These are phyloP conservation scores for Metschnikowia proteae DNA, from an alignment of 805 yeast genomes.

Conservation along the genomic window DNA sequence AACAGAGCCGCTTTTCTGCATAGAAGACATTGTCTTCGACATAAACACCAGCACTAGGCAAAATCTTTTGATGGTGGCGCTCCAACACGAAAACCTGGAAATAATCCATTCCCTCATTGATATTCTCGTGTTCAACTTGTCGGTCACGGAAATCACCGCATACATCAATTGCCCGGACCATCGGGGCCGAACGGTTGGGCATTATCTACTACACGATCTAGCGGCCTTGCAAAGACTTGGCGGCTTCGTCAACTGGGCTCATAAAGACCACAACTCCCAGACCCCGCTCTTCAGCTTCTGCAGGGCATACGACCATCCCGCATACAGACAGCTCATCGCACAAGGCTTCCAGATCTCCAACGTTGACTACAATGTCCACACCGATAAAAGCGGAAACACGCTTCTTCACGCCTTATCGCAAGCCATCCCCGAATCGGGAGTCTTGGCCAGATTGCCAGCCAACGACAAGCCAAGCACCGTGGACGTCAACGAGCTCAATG, in stretches of 20 bases:
- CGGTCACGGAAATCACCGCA: slow-evolving; percentile 40
- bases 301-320: slow-evolving; percentile 73
- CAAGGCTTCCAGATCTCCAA: slow-evolving; percentile 43
- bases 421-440: slow-evolving; percentile 34
- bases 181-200: slow-evolving; percentile 63
- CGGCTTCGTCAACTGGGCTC: slow-evolving; percentile 60
- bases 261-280: slow-evolving; percentile 59
- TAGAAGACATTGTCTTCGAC: slow-evolving; percentile 69
- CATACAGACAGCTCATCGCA: slow-evolving; percentile 50
- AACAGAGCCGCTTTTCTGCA: slow-evolving; percentile 48
- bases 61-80: slow-evolving; percentile 57
- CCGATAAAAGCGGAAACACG: slow-evolving; percentile 71
- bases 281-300: slow-evolving; percentile 77
- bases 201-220: slow-evolving; percentile 60
- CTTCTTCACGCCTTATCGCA: slow-evolving; percentile 66
- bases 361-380: slow-evolving; percentile 58
- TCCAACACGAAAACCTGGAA: slow-evolving; percentile 49
- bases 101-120: slow-evolving; percentile 44
- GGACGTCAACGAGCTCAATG: slow-evolving; percentile 57
- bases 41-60: slow-evolving; percentile 46
- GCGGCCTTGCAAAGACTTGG: slow-evolving; percentile 54
- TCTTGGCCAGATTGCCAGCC: slow-evolving; percentile 24
- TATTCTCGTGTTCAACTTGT: slow-evolving; percentile 40
- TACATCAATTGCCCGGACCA: slow-evolving; percentile 53
- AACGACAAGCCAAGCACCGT: slow-evolving; percentile 17